phyloP scores from a whole-genome alignment of 495 filamentous ascomycete species.

The Hypoxylon intermedium region DNA sequence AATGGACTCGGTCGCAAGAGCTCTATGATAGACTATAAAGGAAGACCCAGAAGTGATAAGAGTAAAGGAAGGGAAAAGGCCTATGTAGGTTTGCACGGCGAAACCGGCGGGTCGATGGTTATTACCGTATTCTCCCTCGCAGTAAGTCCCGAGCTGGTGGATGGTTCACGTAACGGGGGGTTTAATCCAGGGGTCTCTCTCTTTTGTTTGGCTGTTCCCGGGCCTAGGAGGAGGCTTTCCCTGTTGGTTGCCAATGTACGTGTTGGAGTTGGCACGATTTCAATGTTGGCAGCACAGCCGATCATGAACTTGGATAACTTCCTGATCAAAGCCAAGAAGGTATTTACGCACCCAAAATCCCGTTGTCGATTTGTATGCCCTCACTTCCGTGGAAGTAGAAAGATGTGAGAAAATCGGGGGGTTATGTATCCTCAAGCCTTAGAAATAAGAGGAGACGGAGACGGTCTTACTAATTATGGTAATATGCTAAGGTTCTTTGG shows the following conservation, averaged over 20 bases:
- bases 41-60: conserved; percentile 9
- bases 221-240: conserved; percentile 17
- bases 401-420: conserved; percentile 19
- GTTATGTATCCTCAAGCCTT: conserved; percentile 35
- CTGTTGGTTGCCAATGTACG: conserved; percentile 17
- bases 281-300: conserved; percentile 31
- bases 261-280: conserved; percentile 32
- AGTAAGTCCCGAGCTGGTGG: conserved; percentile 34
- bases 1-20: conserved; percentile 7
- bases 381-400: conserved; percentile 23
- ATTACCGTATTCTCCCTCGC: conserved; percentile 29
- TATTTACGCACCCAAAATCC: conserved; percentile 18
- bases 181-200: conserved; percentile 20
- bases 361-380: conserved; percentile 27
- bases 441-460: conserved; percentile 29
- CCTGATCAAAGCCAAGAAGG: conserved; percentile 21
- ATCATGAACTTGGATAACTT: conserved; percentile 12
- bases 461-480: conserved; percentile 38
- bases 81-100: conserved; percentile 30
- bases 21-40: conserved; percentile 2
- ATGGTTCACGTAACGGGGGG: conserved; percentile 35
- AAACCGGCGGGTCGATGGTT: conserved; percentile 38
- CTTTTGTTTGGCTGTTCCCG: conserved; percentile 32
- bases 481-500: conserved; percentile 36
- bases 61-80: conserved; percentile 24